A percentile compares a stretch with the other conserved stretches of the same genome.
phyloP scores from a whole-genome alignment of 805 yeast genomes.

The Kluyveromyces aestuarii region DNA sequence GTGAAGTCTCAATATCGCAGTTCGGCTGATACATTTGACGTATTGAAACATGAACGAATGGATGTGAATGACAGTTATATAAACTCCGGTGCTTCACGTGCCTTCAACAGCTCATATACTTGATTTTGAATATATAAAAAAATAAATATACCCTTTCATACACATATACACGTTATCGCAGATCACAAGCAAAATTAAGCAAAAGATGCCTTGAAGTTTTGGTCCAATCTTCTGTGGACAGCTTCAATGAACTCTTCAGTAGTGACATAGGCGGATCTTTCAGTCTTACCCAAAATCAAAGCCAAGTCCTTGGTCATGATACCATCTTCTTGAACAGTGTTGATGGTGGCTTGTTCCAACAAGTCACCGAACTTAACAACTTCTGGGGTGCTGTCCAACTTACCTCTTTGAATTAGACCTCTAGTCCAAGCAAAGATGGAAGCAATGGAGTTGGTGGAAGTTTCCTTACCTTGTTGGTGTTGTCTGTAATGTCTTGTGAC shows the following conservation, averaged over 20 bases:
- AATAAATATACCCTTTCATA: neutral
- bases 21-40: no score
- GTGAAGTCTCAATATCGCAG: no score
- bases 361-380: slow-evolving; percentile 71
- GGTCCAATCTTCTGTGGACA: slow-evolving; percentile 57
- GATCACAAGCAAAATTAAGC: neutral
- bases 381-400: slow-evolving; percentile 76
- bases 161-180: neutral
- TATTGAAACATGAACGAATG: no score
- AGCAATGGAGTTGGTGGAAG: slow-evolving; percentile 95
- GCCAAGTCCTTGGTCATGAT: slow-evolving; percentile 97
- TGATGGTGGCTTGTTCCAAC: slow-evolving; percentile 77
- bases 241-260: slow-evolving; percentile 86
- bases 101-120: neutral
- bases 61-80: no score
- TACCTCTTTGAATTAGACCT: slow-evolving; percentile 89
- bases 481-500: slow-evolving; percentile 96
- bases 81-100: no score
- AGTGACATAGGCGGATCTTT: slow-evolving; percentile 72
- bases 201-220: slow-evolving; percentile 9
- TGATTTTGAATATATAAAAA: neutral
- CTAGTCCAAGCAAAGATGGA: slow-evolving; percentile 96
- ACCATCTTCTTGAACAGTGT: slow-evolving; percentile 74
- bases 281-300: slow-evolving; percentile 77
- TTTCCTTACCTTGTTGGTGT: slow-evolving; percentile 94